Base-by-base conservation (phyloP, 192 early-diverging fungal genomes). In the Nowakowskiella sp. region DNA sequence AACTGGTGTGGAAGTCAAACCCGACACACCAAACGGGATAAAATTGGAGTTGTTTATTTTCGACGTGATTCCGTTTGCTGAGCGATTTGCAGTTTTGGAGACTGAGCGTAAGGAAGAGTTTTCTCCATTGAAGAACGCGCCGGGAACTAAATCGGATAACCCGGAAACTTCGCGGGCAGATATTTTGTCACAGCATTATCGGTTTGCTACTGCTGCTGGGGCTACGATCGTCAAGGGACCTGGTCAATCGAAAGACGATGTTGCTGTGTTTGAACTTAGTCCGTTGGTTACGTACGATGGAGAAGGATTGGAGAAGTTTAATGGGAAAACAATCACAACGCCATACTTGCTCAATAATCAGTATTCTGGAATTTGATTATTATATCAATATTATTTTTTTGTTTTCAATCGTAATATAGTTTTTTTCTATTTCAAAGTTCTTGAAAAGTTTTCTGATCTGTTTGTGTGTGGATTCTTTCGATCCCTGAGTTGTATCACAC, bases 21-120 rank as follows among this genome's bases (percentile, higher is more conserved):
- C 95, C 21, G 78, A 70, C 34, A 81, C 81, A 55, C 82, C 84
- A 65, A 97, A 94, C 59, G 95, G 93, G 43, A 92, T 99, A 81
- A 99, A 99, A 73, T 80, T 99, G 9, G 95, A 99, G 75, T 79
- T 92, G 60, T 99, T 99, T 71, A 93, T 99, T 36, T 99, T 99
- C 85, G 95, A 99, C 67, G 93, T 99, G 7, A 91, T 99, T 68
- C 93, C 95, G 23, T 91, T 83, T 58, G 84, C 86, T 24, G 67
- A 94, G 51, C 57, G 71, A 32, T 77, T 99, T 76, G 90, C 93
- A 26, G 91, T 97, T 29, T 77, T 99, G 34, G 92, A 99, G 64
- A 85, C 86, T 31, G 83, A 86, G 44, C 86, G 95, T 46, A 79
- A 77, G 29, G 95, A 99, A 47, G 93, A 99, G 74, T 99, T 99